Evolutionary conservation across 73 alveolate species (phyloP).

Genomic region (Effrenium voratum): DNA sequence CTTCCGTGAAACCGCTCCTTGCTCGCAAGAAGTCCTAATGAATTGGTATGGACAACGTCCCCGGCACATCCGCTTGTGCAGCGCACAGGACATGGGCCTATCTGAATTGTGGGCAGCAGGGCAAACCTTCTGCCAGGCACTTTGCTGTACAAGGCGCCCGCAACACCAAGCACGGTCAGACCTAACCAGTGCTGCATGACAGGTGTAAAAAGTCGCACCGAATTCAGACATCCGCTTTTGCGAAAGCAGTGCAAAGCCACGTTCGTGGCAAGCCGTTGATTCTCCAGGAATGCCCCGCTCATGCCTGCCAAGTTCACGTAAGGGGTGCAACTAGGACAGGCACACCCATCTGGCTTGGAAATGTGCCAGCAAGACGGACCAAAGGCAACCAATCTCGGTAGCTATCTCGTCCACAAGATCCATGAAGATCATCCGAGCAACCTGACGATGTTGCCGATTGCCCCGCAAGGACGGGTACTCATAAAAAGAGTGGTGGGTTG

Average conservation of each 20-base stretch:
- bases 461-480: background rate
- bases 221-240: constrained; percentile 8
- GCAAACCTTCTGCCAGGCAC: constrained; percentile 24
- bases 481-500: background rate
- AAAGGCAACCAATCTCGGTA: constrained; percentile 50
- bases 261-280: constrained; percentile 22
- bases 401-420: constrained; percentile 69
- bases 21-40: constrained; percentile 23
- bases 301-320: too few relatives aligned
- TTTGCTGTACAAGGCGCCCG: too few relatives aligned
- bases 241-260: background rate
- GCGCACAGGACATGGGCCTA: constrained; percentile 17
- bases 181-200: too few relatives aligned
- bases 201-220: constrained; percentile 30
- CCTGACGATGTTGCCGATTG: background rate
- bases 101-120: constrained; percentile 26
- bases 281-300: too few relatives aligned
- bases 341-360: background rate
- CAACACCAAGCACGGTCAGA: too few relatives aligned
- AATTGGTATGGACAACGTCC: background rate
- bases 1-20: constrained; percentile 13
- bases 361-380: background rate
- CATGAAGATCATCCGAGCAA: constrained; percentile 57
- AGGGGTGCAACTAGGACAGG: too few relatives aligned
- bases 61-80: constrained; percentile 17